phyloP scores from a whole-genome alignment of 371 early-diverging fungal species.

The Dichotomocladium elegans region DNA sequence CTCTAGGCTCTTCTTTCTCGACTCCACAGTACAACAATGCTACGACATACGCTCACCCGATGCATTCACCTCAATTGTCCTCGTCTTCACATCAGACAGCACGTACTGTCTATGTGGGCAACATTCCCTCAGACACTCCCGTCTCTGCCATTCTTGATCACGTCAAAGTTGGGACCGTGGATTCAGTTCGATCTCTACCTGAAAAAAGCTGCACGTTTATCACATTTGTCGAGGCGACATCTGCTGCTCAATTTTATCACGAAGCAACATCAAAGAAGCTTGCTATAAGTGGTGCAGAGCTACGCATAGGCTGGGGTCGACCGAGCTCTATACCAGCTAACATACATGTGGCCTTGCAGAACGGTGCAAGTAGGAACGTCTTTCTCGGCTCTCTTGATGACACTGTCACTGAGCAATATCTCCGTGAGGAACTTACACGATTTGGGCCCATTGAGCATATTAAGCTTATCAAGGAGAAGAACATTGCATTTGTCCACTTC shows the following conservation, averaged over 20 bases:
- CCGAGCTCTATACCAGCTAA: constrained; percentile 48
- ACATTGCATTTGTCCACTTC: constrained; percentile 83
- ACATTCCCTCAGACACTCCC: constrained; percentile 58
- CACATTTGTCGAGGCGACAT: constrained; percentile 67
- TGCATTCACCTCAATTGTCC: constrained; percentile 14
- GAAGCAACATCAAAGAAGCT: constrained; percentile 44
- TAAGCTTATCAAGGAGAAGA: constrained; percentile 65
- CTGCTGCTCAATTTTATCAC: constrained; percentile 57
- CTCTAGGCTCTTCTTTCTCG: constrained; percentile 12
- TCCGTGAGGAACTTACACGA: constrained; percentile 51
- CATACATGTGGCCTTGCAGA: constrained; percentile 53
- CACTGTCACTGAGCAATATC: constrained; percentile 41
- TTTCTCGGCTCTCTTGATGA: constrained; percentile 71
- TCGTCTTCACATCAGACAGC: constrained; percentile 21
- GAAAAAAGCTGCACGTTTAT: constrained; percentile 81
- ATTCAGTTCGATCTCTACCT: constrained; percentile 66
- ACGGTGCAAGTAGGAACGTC: constrained; percentile 76
- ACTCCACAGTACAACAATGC: constrained; percentile 22
- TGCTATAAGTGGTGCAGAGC: constrained; percentile 45
- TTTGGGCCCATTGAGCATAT: constrained; percentile 77
- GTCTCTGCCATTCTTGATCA: constrained; percentile 70
- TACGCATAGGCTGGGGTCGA: constrained; percentile 81
- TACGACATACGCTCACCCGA: constrained; percentile 7
- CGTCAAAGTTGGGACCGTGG: constrained; percentile 74
- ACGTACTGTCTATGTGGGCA: constrained; percentile 81